These are phyloP conservation scores for Kwoniella botswanensis DNA, from an alignment of 768 basidiomycete genomes.

Conservation along the genomic window DNA sequence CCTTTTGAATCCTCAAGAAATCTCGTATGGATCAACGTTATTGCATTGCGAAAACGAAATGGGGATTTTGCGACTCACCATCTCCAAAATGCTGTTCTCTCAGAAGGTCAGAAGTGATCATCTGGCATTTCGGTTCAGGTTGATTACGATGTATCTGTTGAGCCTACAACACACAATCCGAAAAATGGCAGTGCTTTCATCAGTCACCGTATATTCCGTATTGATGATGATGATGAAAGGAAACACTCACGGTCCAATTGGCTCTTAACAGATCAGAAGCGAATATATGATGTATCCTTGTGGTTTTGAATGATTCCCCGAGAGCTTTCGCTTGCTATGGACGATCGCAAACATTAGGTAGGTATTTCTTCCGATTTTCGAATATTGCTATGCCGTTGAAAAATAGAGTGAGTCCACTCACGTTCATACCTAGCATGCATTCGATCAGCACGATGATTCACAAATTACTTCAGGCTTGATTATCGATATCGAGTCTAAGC, in stretches of 20 bases:
- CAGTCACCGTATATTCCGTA: not conserved
- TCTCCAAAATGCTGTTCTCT: constrained; percentile 61
- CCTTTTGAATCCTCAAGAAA: no score
- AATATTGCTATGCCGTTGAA: not conserved
- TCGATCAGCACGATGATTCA: not conserved
- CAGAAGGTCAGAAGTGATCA: constrained; percentile 54
- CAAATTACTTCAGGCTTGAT: not conserved
- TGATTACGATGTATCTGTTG: constrained; percentile 53
- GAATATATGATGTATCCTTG: constrained; percentile 56
- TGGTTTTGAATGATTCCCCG: constrained; percentile 43
- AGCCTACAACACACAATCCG: constrained; percentile 27
- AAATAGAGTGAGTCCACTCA: not conserved
- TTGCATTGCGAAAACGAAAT: no score
- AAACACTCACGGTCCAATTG: constrained; percentile 57
- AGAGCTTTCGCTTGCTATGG: constrained; percentile 59
- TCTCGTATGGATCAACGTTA: not conserved
- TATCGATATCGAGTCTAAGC: constrained; percentile 11
- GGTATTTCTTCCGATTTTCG: no score
- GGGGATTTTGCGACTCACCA: constrained; percentile 42
- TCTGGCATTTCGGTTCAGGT: constrained; percentile 47
- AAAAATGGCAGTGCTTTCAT: not conserved
- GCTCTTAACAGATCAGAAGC: constrained; percentile 59
- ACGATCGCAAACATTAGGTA: not conserved
- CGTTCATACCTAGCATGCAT: constrained; percentile 52
- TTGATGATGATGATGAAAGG: not conserved